phyloP scores from a whole-genome alignment of 257 asterid species.

The Henckelia pumila region DNA sequence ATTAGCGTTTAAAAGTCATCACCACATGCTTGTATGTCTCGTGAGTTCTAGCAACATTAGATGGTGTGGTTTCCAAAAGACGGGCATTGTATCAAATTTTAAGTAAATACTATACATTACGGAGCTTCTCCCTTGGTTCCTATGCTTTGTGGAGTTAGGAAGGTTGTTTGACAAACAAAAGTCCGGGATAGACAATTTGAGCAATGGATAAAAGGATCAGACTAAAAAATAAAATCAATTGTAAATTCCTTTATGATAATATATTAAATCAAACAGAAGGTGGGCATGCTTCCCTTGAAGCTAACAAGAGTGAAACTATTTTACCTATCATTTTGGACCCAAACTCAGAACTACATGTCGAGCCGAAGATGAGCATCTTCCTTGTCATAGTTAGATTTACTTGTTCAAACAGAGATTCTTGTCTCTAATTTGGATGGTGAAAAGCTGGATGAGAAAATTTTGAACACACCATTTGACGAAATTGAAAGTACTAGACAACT shows the following conservation, averaged over 20 bases:
- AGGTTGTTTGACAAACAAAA: conserved; percentile 5
- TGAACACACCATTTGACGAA: not conserved
- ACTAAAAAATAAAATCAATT: conserved; percentile 16
- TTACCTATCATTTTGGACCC: not conserved
- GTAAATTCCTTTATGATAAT: not conserved
- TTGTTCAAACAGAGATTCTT: not conserved
- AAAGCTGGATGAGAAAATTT: not conserved
- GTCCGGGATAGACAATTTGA: not conserved
- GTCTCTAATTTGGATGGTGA: not conserved
- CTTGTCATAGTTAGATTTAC: not conserved
- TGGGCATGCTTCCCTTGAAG: conserved; percentile 8
- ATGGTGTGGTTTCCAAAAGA: too few relatives aligned
- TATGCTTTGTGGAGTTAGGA: too few relatives aligned
- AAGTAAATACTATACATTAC: too few relatives aligned
- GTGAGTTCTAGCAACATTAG: too few relatives aligned
- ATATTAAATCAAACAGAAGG: not conserved
- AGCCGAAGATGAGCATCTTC: conserved; percentile 2
- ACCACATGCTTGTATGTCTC: too few relatives aligned
- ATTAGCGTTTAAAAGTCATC: not conserved
- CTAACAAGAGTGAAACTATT: not conserved
- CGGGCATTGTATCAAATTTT: too few relatives aligned
- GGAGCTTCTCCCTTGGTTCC: too few relatives aligned
- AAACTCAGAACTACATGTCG: not conserved
- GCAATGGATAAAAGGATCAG: conserved; percentile 6
- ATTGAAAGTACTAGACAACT: not conserved